Evolutionary conservation across 139 green algal species (phyloP), one percentile per base, ranked within the genome.

Genomic region (Pleodorina starrii): DNA sequence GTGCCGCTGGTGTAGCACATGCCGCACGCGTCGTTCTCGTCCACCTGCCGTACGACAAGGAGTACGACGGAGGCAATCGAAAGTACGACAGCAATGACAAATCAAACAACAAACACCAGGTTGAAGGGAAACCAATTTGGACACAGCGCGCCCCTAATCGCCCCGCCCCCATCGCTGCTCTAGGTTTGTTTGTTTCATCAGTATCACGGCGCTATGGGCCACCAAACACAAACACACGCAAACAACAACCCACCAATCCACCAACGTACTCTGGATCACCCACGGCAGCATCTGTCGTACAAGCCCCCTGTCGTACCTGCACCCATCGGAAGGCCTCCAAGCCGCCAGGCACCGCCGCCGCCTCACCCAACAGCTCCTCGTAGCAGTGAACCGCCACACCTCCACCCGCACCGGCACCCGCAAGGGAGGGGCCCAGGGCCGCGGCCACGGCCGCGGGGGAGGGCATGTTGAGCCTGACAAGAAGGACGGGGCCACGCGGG

Each of bases 1-100:
- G 93, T 96, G 35, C 93, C 93, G 40, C 50, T 91, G 40, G 96
- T 98, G 93, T 97, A 98, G 95, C 96, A 98, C 78, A 98, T 92
- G 23, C 96, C 96, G 73, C 91, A 96, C 1, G 96, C 93, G 19
- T 84, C 81, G 60, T 93, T 87, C 88, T 98, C 96, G 59, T 95
- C 86, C 51, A 91, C 32, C 35, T 66, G 54, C 54, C 54, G 54
- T 66, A 66, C 9, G n/a, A n/a, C n/a, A 66, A 12, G 29, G 2
- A 25, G 54, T 66, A 66, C n/a, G n/a, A n/a, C n/a, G n/a, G n/a
- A n/a, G n/a, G n/a, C n/a, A n/a, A n/a, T n/a, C n/a, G n/a, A n/a
- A n/a, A n/a, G n/a, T n/a, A n/a, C n/a, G n/a, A n/a, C n/a, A n/a
- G n/a, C n/a, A n/a, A n/a, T n/a, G n/a, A n/a, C n/a, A n/a, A n/a